These are phyloP conservation scores for Fusarium sp. DNA, from an alignment of 2,329 filamentous ascomycete genomes.

Conservation along the genomic window DNA sequence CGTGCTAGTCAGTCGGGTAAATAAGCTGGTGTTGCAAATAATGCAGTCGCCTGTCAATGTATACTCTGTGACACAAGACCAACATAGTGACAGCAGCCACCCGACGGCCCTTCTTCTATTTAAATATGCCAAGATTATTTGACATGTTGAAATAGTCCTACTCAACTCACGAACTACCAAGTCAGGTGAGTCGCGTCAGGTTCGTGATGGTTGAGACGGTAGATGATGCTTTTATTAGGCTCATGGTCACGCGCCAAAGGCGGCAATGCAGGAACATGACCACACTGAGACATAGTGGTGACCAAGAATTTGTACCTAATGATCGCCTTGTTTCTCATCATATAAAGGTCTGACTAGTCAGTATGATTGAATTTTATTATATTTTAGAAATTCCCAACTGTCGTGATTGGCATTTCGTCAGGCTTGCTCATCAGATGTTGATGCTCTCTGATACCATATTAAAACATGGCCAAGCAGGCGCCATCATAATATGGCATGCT, in stretches of 20 bases:
- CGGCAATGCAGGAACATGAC: conserved; percentile 41
- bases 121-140: conserved; percentile 13
- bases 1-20: neutral
- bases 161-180: conserved; percentile 12
- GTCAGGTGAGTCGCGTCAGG: conserved; percentile 41
- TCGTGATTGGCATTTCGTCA: conserved; percentile 39
- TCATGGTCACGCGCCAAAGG: conserved; percentile 30
- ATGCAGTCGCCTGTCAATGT: conserved; percentile 23
- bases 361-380: conserved; percentile 20
- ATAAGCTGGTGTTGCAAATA: conserved; percentile 28
- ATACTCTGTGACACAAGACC: conserved; percentile 22
- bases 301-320: conserved; percentile 27
- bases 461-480: conserved; percentile 16
- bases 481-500: conserved; percentile 13
- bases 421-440: conserved; percentile 36
- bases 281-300: conserved; percentile 34
- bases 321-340: conserved; percentile 15
- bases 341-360: conserved; percentile 25
- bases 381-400: conserved; percentile 8
- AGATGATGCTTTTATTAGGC: conserved; percentile 25
- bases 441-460: conserved; percentile 26
- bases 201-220: conserved; percentile 35
- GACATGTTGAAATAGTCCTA: neutral
- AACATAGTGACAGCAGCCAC: conserved; percentile 15
- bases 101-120: conserved; percentile 9